A percentile compares a stretch with the other conserved stretches of the same genome.
These are phyloP conservation scores for Trichosporon ovoides DNA, from an alignment of 1,284 basidiomycete species.

Conservation along the genomic window DNA sequence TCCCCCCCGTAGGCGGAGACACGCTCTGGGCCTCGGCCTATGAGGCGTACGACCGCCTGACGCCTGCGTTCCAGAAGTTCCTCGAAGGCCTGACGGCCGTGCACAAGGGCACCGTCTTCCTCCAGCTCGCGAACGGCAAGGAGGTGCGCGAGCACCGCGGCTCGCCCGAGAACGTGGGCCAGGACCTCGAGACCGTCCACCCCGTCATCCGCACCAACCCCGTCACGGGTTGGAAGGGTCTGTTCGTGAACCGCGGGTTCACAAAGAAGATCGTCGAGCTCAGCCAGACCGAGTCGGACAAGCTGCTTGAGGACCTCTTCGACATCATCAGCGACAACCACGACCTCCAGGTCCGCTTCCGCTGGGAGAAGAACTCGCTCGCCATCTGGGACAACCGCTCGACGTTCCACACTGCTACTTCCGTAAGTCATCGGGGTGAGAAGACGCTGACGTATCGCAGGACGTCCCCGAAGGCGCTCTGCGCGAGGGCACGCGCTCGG, in stretches of 20 bases:
- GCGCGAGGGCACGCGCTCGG: slow-evolving; percentile 60
- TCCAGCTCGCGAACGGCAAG: slow-evolving; percentile 36
- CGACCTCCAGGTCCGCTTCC: slow-evolving; percentile 59
- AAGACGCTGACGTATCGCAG: too few species aligned
- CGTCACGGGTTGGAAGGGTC: slow-evolving; percentile 71
- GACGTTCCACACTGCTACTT: slow-evolving; percentile 26
- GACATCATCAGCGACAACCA: slow-evolving; percentile 55
- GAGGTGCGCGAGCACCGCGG: slow-evolving; percentile 47
- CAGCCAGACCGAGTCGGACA: slow-evolving; percentile 57
- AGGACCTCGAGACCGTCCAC: slow-evolving; percentile 60
- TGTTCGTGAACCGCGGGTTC: slow-evolving; percentile 64
- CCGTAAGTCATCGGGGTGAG: too few species aligned
- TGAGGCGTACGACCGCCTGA: slow-evolving; percentile 62
- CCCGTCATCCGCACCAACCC: slow-evolving; percentile 50
- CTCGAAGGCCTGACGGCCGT: slow-evolving; percentile 58
- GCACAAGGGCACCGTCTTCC: slow-evolving; percentile 57
- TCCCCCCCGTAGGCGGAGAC: slow-evolving; percentile 52
- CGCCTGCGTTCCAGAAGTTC: slow-evolving; percentile 55
- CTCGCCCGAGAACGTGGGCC: slow-evolving; percentile 58
- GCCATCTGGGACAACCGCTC: slow-evolving; percentile 48
- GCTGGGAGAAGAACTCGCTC: slow-evolving; percentile 48
- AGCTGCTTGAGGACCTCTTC: slow-evolving; percentile 42
- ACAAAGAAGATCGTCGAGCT: slow-evolving; percentile 50
- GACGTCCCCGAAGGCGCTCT: slow-evolving; percentile 51
- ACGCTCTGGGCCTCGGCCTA: slow-evolving; percentile 55